Percentiles rank a stretch among this genome's conserved stretches.
Conservation (phyloP, 495 filamentous ascomycete genomes). For the Aspergillus diversus region DNA sequence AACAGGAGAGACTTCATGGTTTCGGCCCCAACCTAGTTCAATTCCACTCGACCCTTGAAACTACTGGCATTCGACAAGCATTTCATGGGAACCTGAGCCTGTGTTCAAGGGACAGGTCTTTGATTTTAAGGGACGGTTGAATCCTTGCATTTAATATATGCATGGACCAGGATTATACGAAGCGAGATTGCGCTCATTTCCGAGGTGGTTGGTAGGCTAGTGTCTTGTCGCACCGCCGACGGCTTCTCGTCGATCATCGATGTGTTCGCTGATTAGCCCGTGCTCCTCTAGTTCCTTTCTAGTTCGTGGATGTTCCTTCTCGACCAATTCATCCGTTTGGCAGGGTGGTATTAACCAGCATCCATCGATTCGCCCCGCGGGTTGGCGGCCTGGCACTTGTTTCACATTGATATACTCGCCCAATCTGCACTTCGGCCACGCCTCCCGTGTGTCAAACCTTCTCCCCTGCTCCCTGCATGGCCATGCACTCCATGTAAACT, state of each 20-base stretch:
- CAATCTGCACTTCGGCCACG: not conserved
- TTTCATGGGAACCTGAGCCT: not conserved
- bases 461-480: not conserved
- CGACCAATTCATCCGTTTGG: not conserved
- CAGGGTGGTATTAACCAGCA: not conserved
- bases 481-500: not conserved
- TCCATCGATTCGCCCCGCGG: not conserved
- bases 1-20: not conserved
- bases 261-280: not conserved
- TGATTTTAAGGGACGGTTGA: not conserved
- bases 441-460: not conserved
- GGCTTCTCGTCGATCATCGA: not conserved
- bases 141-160: not conserved
- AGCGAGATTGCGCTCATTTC: not conserved
- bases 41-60: not conserved
- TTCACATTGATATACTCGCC: not conserved
- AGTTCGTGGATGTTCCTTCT: not conserved
- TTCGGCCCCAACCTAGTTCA: not conserved
- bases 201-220: not conserved
- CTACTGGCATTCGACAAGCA: not conserved
- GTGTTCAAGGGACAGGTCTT: not conserved
- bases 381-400: not conserved
- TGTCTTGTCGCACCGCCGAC: not conserved
- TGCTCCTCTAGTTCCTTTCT: not conserved
- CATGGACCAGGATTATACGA: not conserved